These are phyloP conservation scores for Lachancea meyersii DNA, from an alignment of 805 yeast species.

Conservation along the genomic window DNA sequence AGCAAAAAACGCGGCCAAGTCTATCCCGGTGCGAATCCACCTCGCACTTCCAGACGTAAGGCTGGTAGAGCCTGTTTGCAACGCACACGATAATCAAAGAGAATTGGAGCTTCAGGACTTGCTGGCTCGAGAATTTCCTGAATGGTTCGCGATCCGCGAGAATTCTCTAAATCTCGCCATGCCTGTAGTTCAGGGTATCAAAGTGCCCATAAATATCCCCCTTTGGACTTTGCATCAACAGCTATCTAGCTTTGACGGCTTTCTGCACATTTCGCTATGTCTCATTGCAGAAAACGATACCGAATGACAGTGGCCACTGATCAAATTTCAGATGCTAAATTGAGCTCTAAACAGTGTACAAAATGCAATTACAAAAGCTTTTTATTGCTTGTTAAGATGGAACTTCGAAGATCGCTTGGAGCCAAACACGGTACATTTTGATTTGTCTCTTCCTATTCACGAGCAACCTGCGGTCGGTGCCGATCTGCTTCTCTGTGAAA, in stretches of 20 bases:
- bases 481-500: slow-evolving; percentile 70
- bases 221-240: slow-evolving; percentile 41
- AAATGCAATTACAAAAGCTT: neutral
- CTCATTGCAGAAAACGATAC: slow-evolving; percentile 9
- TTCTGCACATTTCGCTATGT: slow-evolving; percentile 40
- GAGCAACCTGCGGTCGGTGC: slow-evolving; percentile 81
- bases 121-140: slow-evolving; percentile 40
- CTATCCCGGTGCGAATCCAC: slow-evolving; percentile 46
- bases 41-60: slow-evolving; percentile 36
- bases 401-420: slow-evolving; percentile 78
- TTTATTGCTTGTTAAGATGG: slow-evolving; percentile 19
- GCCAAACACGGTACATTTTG: slow-evolving; percentile 96
- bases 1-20: slow-evolving; percentile 19
- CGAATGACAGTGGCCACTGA: neutral
- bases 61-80: slow-evolving; percentile 31
- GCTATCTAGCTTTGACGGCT: slow-evolving; percentile 56
- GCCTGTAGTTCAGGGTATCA: slow-evolving; percentile 46
- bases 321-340: neutral
- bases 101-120: slow-evolving; percentile 35
- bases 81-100: slow-evolving; percentile 11
- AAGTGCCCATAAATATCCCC: slow-evolving; percentile 40
- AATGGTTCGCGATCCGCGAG: slow-evolving; percentile 38
- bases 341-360: neutral
- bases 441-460: slow-evolving; percentile 88
- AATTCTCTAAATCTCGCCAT: slow-evolving; percentile 16